Evolutionary conservation across 2,329 filamentous ascomycete species (phyloP), one percentile per base, ranked within the genome.

Genomic region (Hypoxylon sp.): DNA sequence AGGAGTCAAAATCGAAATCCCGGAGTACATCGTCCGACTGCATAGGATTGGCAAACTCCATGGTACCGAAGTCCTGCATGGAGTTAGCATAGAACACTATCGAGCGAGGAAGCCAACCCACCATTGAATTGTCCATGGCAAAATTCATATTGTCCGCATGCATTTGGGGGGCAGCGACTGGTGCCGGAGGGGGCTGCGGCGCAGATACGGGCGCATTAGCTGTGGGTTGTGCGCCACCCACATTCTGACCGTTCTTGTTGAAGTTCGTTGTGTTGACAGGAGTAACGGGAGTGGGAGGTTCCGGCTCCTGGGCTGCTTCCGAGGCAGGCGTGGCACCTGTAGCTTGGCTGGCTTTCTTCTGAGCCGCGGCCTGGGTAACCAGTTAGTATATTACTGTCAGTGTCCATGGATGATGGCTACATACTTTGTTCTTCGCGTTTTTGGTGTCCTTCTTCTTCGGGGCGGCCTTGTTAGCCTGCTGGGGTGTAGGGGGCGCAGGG

Each of bases 391-490:
- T 15, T 26, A 71, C 58, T 47, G 51, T 17, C 41, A 49, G 28
- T 51, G 56, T 32, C 59, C 19, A 41, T 37, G 19, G 19, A 7
- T 6, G 48, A 15, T 19, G 4, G 43, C 28, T 26, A 72, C 81
- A 80, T 85, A 91, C 90, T 88, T 92, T 92, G 59, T 79, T 82
- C 77, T 89, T 91, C 4, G 85, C 81, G 64, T 81, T 84, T 77
- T 89, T 90, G 4, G 79, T 80, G 30, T 88, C 87, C 81, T 92
- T 91, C 85, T 94, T 94, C 77, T 92, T 93, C 1, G 91, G 90
- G 32, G 87, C 88, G 3, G 89, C 78, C 81, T 94, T 94, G 73
- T 88, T 89, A 1, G 82, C 77, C 74, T 92, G 90, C 53, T 87
- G 89, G 1, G 92, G 92, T 3, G 92, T 95, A 1, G 91, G 91